These are phyloP conservation scores for Ogataea saltuana DNA, from an alignment of 805 yeast genomes.

Conservation along the genomic window DNA sequence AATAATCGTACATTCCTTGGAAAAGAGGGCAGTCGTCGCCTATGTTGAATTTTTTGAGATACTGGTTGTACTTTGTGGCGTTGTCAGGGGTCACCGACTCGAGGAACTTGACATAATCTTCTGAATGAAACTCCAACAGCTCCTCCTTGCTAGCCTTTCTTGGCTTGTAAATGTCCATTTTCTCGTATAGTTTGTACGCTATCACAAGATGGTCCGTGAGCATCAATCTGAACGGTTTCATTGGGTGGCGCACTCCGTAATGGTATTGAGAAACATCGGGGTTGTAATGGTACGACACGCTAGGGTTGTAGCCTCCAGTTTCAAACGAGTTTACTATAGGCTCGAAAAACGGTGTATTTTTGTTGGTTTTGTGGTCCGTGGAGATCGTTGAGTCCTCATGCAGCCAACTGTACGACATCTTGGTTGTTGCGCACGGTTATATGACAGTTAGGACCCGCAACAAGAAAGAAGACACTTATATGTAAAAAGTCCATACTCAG, in stretches of 20 bases:
- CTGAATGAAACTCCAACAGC: conserved; percentile 78
- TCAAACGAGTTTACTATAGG: conserved; percentile 40
- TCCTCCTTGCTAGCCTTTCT: conserved; percentile 81
- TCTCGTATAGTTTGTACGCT: conserved; percentile 79
- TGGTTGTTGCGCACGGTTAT: neutral
- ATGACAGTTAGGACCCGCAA: neutral
- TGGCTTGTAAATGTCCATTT: conserved; percentile 88
- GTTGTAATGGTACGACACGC: conserved; percentile 87
- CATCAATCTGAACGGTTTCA: conserved; percentile 95
- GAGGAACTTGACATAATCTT: conserved; percentile 80
- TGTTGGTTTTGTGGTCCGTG: conserved; percentile 28
- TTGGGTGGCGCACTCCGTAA: conserved; percentile 94
- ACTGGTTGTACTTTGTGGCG: conserved; percentile 55
- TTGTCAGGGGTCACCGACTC: conserved; percentile 77
- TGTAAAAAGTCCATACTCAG: too few species aligned
- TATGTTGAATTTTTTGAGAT: conserved; percentile 73
- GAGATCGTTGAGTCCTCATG: conserved; percentile 33
- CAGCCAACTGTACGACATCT: conserved; percentile 28
- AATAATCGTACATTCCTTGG: conserved; percentile 92
- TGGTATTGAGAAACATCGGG: conserved; percentile 79
- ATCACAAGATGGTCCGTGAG: conserved; percentile 89
- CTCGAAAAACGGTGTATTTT: conserved; percentile 48
- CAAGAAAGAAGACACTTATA: too few species aligned
- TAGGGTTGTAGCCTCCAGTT: conserved; percentile 45
- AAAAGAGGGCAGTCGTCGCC: conserved; percentile 95